These are phyloP conservation scores for Coemansia sp. DNA, from an alignment of 192 early-diverging fungal genomes.

Conservation along the genomic window DNA sequence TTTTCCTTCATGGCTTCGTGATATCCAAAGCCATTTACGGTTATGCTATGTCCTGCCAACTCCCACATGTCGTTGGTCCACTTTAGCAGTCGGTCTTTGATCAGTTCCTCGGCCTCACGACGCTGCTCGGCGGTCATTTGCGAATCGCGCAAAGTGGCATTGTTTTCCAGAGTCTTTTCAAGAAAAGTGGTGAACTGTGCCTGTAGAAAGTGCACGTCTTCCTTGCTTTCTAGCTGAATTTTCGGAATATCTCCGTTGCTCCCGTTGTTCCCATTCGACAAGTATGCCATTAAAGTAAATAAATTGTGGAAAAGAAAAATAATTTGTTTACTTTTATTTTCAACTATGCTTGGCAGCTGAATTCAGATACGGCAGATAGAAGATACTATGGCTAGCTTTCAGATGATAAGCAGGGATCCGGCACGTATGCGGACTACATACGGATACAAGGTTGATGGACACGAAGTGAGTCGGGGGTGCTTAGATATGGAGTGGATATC, in stretches of 20 bases:
- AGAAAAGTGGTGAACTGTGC: slow-evolving; percentile 32
- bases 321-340: too few relatives aligned
- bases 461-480: slow-evolving; percentile 28
- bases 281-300: slow-evolving; percentile 1
- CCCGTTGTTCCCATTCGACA: neutral
- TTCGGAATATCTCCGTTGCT: slow-evolving; percentile 41
- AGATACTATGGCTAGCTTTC: slow-evolving; percentile 19
- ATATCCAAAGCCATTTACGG: slow-evolving; percentile 46
- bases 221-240: slow-evolving; percentile 51
- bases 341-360: neutral
- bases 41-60: slow-evolving; percentile 36
- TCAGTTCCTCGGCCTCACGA: slow-evolving; percentile 20
- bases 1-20: slow-evolving; percentile 43
- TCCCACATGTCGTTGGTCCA: slow-evolving; percentile 41
- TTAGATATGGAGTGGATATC: slow-evolving; percentile 26
- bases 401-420: neutral
- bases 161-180: slow-evolving; percentile 17
- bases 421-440: slow-evolving; percentile 17
- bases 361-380: slow-evolving; percentile 3
- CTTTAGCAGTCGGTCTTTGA: slow-evolving; percentile 15
- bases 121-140: slow-evolving; percentile 30
- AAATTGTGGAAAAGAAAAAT: neutral
- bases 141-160: slow-evolving; percentile 33
- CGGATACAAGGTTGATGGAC: slow-evolving; percentile 29
- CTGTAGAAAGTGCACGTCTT: slow-evolving; percentile 46